phyloP scores from a whole-genome alignment of 2,329 filamentous ascomycete genomes.

The Exutisphaerella laricina region DNA sequence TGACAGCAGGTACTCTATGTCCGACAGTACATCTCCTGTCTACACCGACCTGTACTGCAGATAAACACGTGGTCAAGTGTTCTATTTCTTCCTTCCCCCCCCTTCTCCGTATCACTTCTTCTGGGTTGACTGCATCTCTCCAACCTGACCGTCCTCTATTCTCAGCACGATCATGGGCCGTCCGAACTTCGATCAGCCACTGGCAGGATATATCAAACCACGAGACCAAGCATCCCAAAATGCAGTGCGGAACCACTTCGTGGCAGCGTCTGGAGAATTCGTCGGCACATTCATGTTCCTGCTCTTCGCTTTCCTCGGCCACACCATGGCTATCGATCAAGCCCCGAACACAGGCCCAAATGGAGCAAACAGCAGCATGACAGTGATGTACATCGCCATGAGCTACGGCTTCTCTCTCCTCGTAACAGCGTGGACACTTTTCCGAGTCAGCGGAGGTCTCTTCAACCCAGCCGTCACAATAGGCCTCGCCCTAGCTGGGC shows the following conservation, averaged over 20 bases:
- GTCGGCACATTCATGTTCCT: conserved; percentile 12
- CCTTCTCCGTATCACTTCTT: background rate
- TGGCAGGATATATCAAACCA: conserved; percentile 6
- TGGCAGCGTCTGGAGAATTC: conserved; percentile 9
- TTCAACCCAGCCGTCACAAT: conserved; percentile 32
- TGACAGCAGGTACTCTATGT: too few species aligned
- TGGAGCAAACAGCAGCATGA: conserved; percentile 34
- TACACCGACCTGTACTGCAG: background rate
- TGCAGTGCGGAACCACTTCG: conserved; percentile 2
- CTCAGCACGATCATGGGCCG: background rate
- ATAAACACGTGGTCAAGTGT: background rate
- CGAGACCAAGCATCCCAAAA: conserved; percentile 7
- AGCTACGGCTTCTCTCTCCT: conserved; percentile 36
- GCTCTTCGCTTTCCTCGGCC: conserved; percentile 9
- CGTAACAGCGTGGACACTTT: conserved; percentile 37
- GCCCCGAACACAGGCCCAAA: conserved; percentile 36
- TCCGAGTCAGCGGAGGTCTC: conserved; percentile 29
- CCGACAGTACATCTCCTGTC: too few species aligned
- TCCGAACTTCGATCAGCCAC: conserved; percentile 1
- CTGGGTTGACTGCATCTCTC: background rate
- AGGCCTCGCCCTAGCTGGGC: conserved; percentile 27
- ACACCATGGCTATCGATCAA: conserved; percentile 9
- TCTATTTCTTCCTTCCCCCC: background rate
- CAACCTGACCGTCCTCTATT: background rate
- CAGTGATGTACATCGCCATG: conserved; percentile 31